Evolutionary conservation across 1,284 basidiomycete genomes (phyloP).

Genomic region (Malassezia sp.): DNA sequence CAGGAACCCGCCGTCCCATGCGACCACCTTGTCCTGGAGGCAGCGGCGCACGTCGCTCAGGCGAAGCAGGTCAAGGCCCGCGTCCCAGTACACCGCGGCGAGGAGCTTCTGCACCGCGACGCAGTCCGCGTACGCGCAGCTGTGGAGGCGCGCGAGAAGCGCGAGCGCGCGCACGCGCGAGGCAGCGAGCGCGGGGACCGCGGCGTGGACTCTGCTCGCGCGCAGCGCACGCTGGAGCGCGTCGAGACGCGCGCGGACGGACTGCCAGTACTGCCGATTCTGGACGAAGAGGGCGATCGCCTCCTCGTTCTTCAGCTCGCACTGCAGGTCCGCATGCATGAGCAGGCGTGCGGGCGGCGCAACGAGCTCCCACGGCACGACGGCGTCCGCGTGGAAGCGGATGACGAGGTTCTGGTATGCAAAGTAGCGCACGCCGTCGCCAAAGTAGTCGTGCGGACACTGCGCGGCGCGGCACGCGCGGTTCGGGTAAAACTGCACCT

Average conservation of each 20-base stretch:
- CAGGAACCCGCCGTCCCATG: slow-evolving; percentile 78
- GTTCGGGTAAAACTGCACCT: slow-evolving; percentile 77
- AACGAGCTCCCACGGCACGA: slow-evolving; percentile 67
- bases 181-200: slow-evolving; percentile 18
- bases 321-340: slow-evolving; percentile 69
- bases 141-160: slow-evolving; percentile 23
- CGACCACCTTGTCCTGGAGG: slow-evolving; percentile 87
- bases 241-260: slow-evolving; percentile 51
- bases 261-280: slow-evolving; percentile 57
- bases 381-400: slow-evolving; percentile 74
- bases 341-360: slow-evolving; percentile 79
- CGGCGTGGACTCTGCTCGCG: not conserved
- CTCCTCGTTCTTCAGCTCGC: slow-evolving; percentile 78
- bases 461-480: slow-evolving; percentile 64
- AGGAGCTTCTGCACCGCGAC: slow-evolving; percentile 64
- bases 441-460: slow-evolving; percentile 87
- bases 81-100: slow-evolving; percentile 53
- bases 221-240: slow-evolving; percentile 48
- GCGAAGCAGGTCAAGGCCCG: slow-evolving; percentile 65
- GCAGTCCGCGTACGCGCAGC: slow-evolving; percentile 29
- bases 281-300: slow-evolving; percentile 65
- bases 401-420: slow-evolving; percentile 61
- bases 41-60: slow-evolving; percentile 76
- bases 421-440: slow-evolving; percentile 86
- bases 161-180: slow-evolving; percentile 22